Evolutionary conservation across 2,329 filamentous ascomycete species (phyloP).

Genomic region (Mycosphaerella arachidis): DNA sequence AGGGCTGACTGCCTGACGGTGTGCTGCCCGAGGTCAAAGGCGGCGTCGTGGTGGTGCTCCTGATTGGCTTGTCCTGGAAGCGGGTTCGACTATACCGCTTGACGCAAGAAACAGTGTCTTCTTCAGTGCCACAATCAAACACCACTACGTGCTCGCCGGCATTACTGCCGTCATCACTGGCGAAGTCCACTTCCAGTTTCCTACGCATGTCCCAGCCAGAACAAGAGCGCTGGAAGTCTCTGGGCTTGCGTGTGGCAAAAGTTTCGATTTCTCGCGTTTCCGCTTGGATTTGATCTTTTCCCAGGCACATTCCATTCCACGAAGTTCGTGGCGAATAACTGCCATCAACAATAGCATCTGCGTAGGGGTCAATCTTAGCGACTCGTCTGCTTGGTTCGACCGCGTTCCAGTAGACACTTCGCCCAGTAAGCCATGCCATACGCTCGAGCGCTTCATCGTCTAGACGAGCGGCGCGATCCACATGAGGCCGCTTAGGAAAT

Average conservation of each 20-base stretch:
- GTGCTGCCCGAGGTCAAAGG: constrained; percentile 25
- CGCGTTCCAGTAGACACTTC: constrained; percentile 74
- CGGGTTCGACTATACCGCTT: constrained; percentile 57
- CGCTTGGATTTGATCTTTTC: constrained; percentile 63
- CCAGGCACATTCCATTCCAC: constrained; percentile 66
- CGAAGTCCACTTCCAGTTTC: constrained; percentile 82
- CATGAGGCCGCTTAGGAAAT: constrained; percentile 55
- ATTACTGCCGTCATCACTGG: constrained; percentile 68
- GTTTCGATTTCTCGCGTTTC: constrained; percentile 79
- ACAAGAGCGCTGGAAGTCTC: constrained; percentile 72
- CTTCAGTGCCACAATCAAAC: constrained; percentile 65
- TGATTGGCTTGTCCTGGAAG: constrained; percentile 27
- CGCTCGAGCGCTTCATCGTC: constrained; percentile 55
- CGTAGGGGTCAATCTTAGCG: constrained; percentile 68
- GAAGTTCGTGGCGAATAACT: constrained; percentile 79
- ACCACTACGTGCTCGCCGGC: constrained; percentile 75
- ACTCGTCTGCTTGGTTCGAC: constrained; percentile 71
- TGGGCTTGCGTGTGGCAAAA: constrained; percentile 67
- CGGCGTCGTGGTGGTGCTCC: constrained; percentile 21
- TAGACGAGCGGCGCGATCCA: constrained; percentile 42
- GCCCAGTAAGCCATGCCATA: constrained; percentile 74
- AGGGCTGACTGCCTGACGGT: constrained; percentile 32
- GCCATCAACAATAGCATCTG: constrained; percentile 60
- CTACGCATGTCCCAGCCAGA: constrained; percentile 90
- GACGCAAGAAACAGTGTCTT: constrained; percentile 50